phyloP scores from a whole-genome alignment of 331 rosid species.

The Malus hybrid region DNA sequence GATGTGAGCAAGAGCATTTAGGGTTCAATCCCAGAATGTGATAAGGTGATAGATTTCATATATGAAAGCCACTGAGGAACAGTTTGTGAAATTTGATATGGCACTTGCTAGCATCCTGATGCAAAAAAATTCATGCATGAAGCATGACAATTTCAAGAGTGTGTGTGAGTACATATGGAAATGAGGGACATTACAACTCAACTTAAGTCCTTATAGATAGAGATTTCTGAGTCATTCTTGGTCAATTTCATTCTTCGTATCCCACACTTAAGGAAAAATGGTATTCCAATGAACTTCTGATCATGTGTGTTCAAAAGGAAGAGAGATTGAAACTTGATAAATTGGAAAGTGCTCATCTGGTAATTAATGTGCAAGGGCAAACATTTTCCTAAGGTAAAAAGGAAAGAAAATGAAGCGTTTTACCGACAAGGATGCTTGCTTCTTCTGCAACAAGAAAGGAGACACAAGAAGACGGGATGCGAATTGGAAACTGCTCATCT shows the following conservation, averaged over 20 bases:
- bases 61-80: not conserved
- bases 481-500: not conserved
- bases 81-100: not conserved
- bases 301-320: not conserved
- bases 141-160: not conserved
- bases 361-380: no score
- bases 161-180: not conserved
- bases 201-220: not conserved
- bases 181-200: not conserved
- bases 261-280: conserved; percentile 8
- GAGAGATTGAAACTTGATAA: not conserved
- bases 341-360: no score
- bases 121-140: not conserved
- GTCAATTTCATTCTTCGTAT: not conserved
- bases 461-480: no score
- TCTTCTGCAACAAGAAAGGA: no score
- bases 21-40: not conserved
- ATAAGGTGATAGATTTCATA: not conserved
- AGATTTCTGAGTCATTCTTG: not conserved
- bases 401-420: no score
- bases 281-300: conserved; percentile 1
- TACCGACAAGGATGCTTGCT: no score
- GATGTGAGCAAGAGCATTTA: not conserved
- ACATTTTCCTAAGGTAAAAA: no score
- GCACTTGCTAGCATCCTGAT: not conserved